phyloP scores from a whole-genome alignment of 495 filamentous ascomycete genomes.

The Annulohypoxylon stygium region DNA sequence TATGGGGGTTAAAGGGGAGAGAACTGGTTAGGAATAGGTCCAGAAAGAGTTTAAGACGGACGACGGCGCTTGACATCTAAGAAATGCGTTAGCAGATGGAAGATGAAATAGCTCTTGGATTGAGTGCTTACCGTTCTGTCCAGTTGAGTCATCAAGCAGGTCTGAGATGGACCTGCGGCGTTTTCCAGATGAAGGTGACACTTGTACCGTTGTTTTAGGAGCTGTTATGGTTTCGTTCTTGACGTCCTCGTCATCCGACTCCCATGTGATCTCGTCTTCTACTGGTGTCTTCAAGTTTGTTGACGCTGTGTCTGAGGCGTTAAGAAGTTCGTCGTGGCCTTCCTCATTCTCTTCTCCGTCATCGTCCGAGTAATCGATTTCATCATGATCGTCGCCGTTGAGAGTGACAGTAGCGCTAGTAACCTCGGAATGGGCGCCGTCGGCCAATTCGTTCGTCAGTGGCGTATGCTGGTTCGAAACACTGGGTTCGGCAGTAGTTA shows the following conservation, averaged over 20 bases:
- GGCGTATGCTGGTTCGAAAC: conserved; percentile 29
- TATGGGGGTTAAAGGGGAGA: conserved; percentile 24
- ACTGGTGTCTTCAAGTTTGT: conserved; percentile 29
- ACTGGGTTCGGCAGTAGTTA: conserved; percentile 1
- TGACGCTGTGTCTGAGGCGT: conserved; percentile 11
- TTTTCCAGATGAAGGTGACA: conserved; percentile 49
- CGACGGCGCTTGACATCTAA: conserved; percentile 66
- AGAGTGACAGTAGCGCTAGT: conserved; percentile 60
- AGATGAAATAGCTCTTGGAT: neutral
- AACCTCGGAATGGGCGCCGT: conserved; percentile 43
- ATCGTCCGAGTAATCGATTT: conserved; percentile 63
- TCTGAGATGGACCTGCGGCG: conserved; percentile 46
- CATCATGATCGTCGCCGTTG: conserved; percentile 57
- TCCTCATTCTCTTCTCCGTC: conserved; percentile 41
- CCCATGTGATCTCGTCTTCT: conserved; percentile 60
- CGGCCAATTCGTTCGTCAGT: conserved; percentile 27
- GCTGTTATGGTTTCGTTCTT: conserved; percentile 43
- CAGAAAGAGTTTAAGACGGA: conserved; percentile 51
- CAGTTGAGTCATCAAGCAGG: conserved; percentile 35
- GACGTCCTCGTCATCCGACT: conserved; percentile 59
- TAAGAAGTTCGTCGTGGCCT: conserved; percentile 25
- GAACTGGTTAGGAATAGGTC: conserved; percentile 12
- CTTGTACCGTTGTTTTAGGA: conserved; percentile 50
- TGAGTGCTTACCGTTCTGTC: conserved; percentile 57
- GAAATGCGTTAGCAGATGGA: conserved; percentile 45